A percentile compares a stretch with the other conserved stretches of the same genome.
Evolutionary conservation across 2,329 filamentous ascomycete genomes (phyloP).

Genomic region (Blastomyces percursus): DNA sequence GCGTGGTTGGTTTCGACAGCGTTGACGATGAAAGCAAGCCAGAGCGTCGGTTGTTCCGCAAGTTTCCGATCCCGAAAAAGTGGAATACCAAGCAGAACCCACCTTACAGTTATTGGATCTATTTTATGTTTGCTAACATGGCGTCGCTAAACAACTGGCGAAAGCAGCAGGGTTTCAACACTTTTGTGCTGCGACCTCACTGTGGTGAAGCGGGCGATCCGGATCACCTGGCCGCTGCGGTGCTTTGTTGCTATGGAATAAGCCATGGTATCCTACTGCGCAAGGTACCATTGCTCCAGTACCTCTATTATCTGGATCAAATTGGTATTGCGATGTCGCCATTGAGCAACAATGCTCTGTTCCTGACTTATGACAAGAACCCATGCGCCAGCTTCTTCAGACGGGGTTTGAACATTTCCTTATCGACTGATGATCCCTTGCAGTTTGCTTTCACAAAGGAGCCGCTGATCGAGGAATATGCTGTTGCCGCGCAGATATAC

Average conservation of each 20-base stretch:
- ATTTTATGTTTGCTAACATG: constrained; percentile 92
- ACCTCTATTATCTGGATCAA: constrained; percentile 95
- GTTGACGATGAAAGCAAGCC: constrained; percentile 98
- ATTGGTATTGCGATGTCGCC: constrained; percentile 99
- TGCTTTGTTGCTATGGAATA: constrained; percentile 91
- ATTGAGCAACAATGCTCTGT: constrained; percentile 92
- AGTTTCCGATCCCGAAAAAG: constrained; percentile 79
- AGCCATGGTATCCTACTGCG: constrained; percentile 85
- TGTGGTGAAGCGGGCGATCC: constrained; percentile 96
- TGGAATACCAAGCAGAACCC: constrained; percentile 94
- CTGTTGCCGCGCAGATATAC: constrained; percentile 95
- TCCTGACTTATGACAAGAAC: constrained; percentile 92
- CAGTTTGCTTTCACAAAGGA: constrained; percentile 99
- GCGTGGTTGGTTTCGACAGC: constrained; percentile 93
- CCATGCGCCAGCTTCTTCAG: constrained; percentile 94
- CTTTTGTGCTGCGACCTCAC: constrained; percentile 82
- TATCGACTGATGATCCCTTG: constrained; percentile 92
- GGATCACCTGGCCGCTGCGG: constrained; percentile 84
- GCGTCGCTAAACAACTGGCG: constrained; percentile 85
- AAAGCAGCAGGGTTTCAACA: constrained; percentile 87
- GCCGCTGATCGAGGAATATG: constrained; percentile 94
- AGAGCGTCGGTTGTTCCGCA: constrained; percentile 85
- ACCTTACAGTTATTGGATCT: constrained; percentile 98
- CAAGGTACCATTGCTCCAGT: constrained; percentile 90
- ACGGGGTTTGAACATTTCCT: constrained; percentile 83